phyloP scores from a whole-genome alignment of 106 monocot genomes.

The Vanilla planifolia region DNA sequence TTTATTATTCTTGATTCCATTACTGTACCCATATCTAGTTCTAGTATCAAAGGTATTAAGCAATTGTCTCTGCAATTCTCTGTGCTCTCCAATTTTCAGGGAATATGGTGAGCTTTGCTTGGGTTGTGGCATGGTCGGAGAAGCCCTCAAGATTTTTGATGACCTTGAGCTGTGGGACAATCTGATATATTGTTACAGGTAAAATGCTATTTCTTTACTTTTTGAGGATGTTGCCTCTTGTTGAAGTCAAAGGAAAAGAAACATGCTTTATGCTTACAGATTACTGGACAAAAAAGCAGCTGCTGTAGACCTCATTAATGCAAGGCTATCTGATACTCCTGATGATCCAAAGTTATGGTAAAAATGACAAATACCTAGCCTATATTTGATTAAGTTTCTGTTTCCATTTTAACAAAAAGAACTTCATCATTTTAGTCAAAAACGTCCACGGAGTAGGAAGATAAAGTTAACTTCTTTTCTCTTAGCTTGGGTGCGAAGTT shows the following conservation, averaged over 20 bases:
- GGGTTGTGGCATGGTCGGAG: slow-evolving; percentile 73
- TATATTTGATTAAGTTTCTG: neutral
- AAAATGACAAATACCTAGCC: slow-evolving; percentile 4
- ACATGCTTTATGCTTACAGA: slow-evolving; percentile 26
- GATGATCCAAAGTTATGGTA: slow-evolving; percentile 91
- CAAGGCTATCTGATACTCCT: slow-evolving; percentile 53
- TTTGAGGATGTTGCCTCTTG: neutral
- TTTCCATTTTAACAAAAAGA: neutral
- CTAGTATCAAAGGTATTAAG: neutral
- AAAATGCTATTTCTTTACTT: slow-evolving; percentile 8
- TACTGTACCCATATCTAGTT: neutral
- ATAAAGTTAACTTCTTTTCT: neutral
- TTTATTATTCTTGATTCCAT: neutral
- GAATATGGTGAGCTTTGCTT: slow-evolving; percentile 74
- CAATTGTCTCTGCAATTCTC: neutral
- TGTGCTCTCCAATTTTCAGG: slow-evolving; percentile 29
- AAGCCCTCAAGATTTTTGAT: slow-evolving; percentile 84
- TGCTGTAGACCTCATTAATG: slow-evolving; percentile 81
- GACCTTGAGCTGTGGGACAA: slow-evolving; percentile 98
- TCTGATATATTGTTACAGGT: slow-evolving; percentile 88
- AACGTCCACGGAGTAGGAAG: neutral
- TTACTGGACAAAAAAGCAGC: slow-evolving; percentile 80
- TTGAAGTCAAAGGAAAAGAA: neutral
- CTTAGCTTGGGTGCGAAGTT: neutral
- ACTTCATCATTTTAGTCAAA: neutral